Conservation (phyloP, 495 filamentous ascomycete genomes). For the Xylaria castorea region DNA sequence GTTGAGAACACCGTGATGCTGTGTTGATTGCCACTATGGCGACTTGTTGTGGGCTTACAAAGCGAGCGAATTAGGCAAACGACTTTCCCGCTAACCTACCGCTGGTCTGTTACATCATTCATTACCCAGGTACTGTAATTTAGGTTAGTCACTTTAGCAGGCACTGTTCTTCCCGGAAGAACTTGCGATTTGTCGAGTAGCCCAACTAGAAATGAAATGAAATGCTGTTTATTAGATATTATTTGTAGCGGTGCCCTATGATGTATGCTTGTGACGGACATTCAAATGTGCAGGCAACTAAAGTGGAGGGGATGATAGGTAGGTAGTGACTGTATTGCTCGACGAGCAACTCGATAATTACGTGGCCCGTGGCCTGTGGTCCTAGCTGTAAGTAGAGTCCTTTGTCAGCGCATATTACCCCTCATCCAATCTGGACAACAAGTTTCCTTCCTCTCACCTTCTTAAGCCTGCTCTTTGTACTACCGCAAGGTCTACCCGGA, state of each 20-base stretch:
- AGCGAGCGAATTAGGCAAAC: neutral
- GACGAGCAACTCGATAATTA: too few relatives aligned
- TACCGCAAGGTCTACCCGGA: too few relatives aligned
- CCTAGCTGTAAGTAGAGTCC: too few relatives aligned
- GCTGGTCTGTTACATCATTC: neutral
- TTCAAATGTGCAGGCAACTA: too few relatives aligned
- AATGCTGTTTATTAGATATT: neutral
- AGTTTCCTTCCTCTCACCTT: neutral
- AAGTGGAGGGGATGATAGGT: too few relatives aligned
- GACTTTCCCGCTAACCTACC: neutral
- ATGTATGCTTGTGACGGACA: neutral
- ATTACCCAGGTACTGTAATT: neutral
- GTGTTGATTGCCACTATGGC: neutral
- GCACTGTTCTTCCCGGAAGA: neutral
- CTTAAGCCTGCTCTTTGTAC: too few relatives aligned
- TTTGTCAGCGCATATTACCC: neutral
- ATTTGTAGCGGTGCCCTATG: neutral
- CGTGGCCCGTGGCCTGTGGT: neutral
- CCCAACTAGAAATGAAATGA: neutral
- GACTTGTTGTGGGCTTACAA: neutral
- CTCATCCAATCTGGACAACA: neutral
- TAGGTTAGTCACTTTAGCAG: neutral
- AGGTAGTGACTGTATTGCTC: too few relatives aligned
- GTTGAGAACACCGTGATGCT: neutral
- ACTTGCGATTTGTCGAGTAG: neutral